Percentiles rank a stretch among this genome's conserved stretches.
phyloP scores from a whole-genome alignment of 176 grass and related monocot genomes.

The Triticum turgidum region DNA sequence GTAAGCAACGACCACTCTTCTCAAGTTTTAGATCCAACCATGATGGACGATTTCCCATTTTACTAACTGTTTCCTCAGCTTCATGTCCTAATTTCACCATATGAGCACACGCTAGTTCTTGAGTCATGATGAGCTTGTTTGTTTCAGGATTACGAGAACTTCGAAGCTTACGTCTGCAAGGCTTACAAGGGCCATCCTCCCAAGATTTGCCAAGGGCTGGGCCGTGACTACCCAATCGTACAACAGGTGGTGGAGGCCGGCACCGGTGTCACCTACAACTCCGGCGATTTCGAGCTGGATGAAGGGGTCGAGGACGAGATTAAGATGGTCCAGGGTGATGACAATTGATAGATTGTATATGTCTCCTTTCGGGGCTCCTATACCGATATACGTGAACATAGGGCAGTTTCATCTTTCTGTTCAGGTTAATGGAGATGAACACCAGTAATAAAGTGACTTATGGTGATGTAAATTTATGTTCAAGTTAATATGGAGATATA shows the following conservation, averaged over 20 bases:
- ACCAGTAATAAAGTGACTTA: background rate
- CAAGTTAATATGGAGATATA: background rate
- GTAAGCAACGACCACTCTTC: constrained; percentile 24
- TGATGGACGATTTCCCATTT: background rate
- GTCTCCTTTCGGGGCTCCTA: background rate
- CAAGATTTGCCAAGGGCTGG: constrained; percentile 47
- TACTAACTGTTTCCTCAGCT: background rate
- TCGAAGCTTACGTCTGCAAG: constrained; percentile 70
- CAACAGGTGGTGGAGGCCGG: constrained; percentile 24
- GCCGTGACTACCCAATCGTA: background rate
- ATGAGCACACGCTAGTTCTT: background rate
- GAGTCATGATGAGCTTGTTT: background rate
- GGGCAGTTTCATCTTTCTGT: background rate
- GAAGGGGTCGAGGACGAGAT: background rate
- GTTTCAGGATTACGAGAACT: constrained; percentile 74
- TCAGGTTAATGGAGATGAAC: background rate
- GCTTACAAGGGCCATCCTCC: constrained; percentile 67
- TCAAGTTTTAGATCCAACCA: background rate
- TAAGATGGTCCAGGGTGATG: constrained; percentile 26
- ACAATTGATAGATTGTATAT: background rate
- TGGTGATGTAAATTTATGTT: background rate
- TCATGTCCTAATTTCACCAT: background rate
- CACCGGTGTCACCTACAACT: constrained; percentile 39
- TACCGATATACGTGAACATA: background rate
- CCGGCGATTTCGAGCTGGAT: background rate